Evolutionary conservation across 208 protist genomes (phyloP).

Genomic region (Leishmania major): DNA sequence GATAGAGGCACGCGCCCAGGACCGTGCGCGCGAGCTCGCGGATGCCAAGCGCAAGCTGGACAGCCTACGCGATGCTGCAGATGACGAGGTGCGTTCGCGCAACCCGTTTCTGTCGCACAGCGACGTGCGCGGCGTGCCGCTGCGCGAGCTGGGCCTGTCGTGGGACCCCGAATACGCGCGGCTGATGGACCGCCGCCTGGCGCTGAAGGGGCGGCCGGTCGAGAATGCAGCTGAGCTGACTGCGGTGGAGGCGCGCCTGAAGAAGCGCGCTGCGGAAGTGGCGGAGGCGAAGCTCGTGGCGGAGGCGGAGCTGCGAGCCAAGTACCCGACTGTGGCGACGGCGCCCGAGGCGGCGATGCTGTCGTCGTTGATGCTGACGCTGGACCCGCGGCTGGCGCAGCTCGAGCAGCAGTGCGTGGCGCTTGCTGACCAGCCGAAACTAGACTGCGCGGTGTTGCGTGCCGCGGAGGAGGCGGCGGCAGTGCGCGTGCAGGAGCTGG

Average conservation of each 20-base stretch:
- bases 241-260: constrained; percentile 28
- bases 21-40: constrained; percentile 34
- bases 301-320: constrained; percentile 16
- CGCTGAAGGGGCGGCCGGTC: constrained; percentile 34
- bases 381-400: too few species aligned
- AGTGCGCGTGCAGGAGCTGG: too few species aligned
- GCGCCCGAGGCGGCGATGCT: too few species aligned
- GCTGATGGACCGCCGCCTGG: constrained; percentile 29
- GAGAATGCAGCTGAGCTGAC: constrained; percentile 22
- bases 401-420: too few species aligned
- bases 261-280: constrained; percentile 26
- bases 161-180: constrained; percentile 20
- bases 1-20: constrained; percentile 23
- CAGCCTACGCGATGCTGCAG: constrained; percentile 48
- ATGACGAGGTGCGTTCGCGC: constrained; percentile 47
- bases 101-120: constrained; percentile 60
- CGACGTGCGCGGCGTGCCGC: constrained; percentile 43
- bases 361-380: too few species aligned
- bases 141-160: constrained; percentile 45
- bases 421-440: too few species aligned
- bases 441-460: too few species aligned
- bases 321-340: too few species aligned
- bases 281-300: constrained; percentile 28
- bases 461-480: too few species aligned
- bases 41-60: constrained; percentile 37